phyloP scores from a whole-genome alignment of 2,329 filamentous ascomycete genomes.

The Aureobasidium sp. region DNA sequence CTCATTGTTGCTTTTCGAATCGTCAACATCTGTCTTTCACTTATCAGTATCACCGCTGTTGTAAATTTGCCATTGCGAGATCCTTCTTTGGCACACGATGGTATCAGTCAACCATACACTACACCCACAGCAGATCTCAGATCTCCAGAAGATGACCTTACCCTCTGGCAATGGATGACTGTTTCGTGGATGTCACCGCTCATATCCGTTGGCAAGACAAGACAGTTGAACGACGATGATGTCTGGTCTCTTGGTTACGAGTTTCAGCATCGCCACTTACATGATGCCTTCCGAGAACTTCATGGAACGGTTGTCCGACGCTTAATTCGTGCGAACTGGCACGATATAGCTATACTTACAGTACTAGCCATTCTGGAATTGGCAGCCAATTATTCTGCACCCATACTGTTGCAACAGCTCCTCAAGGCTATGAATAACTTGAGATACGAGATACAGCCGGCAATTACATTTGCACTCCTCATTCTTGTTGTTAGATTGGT shows the following conservation, averaged over 20 bases:
- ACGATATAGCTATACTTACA: conserved; percentile 65
- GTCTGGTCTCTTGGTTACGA: conserved; percentile 74
- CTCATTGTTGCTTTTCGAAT: conserved; percentile 16
- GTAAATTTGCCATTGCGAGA: conserved; percentile 63
- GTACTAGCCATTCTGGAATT: conserved; percentile 56
- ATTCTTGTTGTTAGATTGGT: conserved; percentile 53
- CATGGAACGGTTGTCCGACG: conserved; percentile 62
- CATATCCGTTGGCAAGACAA: conserved; percentile 53
- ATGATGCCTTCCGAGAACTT: conserved; percentile 64
- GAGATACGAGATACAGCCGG: conserved; percentile 41
- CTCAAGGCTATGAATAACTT: conserved; percentile 56
- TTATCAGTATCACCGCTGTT: conserved; percentile 44
- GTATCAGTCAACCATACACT: conserved; percentile 51
- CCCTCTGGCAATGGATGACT: conserved; percentile 73
- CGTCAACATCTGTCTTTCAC: conserved; percentile 23
- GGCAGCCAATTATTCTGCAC: conserved; percentile 44
- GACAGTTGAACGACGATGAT: conserved; percentile 66
- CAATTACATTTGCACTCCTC: conserved; percentile 56
- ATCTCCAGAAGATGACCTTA: conserved; percentile 70
- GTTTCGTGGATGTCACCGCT: conserved; percentile 76
- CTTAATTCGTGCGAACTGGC: conserved; percentile 64
- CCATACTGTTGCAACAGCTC: conserved; percentile 64
- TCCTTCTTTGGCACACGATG: conserved; percentile 41
- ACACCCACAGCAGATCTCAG: conserved; percentile 52
- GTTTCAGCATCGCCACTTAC: conserved; percentile 70